Conservation (phyloP, 805 yeast species). For the Cephaloascus fragrans region DNA sequence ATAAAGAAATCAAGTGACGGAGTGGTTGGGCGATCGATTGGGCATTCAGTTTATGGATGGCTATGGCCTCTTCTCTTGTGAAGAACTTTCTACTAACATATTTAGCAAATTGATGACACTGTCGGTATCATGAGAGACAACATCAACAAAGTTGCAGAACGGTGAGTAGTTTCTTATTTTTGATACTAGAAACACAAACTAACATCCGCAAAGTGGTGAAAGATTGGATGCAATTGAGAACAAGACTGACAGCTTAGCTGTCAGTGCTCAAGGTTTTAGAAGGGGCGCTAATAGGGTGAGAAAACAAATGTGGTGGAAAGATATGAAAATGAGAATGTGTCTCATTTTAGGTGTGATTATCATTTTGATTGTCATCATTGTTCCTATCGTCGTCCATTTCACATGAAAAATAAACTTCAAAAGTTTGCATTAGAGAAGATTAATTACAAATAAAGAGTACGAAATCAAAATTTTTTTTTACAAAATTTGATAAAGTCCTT, state of each 20-base stretch:
- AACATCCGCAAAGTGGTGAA: slow-evolving; percentile 59
- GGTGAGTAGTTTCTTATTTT: slow-evolving; percentile 9
- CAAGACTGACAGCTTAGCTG: slow-evolving; percentile 87
- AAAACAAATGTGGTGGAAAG: slow-evolving; percentile 99
- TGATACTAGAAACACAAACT: not conserved
- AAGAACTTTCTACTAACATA: not conserved
- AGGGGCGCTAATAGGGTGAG: slow-evolving; percentile 96
- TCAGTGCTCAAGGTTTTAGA: slow-evolving; percentile 88
- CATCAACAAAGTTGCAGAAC: slow-evolving; percentile 88
- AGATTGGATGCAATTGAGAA: slow-evolving; percentile 86
- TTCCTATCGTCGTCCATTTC: slow-evolving; percentile 90
- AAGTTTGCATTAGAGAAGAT: no score
- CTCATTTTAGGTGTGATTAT: slow-evolving; percentile 68
- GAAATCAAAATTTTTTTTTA: no score
- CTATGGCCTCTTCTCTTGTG: not conserved
- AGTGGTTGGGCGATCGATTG: no score
- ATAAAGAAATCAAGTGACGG: no score
- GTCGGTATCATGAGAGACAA: slow-evolving; percentile 97
- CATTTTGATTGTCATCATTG: slow-evolving; percentile 77
- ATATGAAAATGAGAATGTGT: slow-evolving; percentile 92
- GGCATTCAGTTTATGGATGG: no score
- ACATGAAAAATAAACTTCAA: slow-evolving; percentile 22
- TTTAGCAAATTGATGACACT: slow-evolving; percentile 81
- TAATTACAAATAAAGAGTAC: no score
- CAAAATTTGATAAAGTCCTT: no score